Percentiles rank a stretch among this genome's conserved stretches.
phyloP scores from a whole-genome alignment of 176 grass and related monocot genomes.

The Thinopyrum elongatum region DNA sequence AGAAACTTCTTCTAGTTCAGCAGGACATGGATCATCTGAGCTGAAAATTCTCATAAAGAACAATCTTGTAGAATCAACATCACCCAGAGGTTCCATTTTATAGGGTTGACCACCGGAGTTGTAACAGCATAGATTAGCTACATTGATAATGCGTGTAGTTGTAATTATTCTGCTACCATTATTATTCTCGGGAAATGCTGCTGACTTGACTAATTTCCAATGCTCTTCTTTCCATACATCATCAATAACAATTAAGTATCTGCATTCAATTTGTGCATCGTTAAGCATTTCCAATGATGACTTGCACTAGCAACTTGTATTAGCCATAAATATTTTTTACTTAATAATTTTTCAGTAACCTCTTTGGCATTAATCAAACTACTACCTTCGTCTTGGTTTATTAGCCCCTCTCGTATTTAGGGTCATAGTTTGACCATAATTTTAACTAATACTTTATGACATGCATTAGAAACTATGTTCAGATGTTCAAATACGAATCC shows the following conservation, averaged over 20 bases:
- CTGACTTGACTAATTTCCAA: background rate
- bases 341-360: too few relatives aligned
- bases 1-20: background rate
- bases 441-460: too few relatives aligned
- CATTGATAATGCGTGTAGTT: background rate
- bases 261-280: background rate
- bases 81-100: background rate
- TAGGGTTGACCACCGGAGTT: background rate
- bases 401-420: too few relatives aligned
- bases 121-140: background rate
- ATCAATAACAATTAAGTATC: background rate
- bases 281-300: background rate
- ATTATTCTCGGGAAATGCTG: background rate
- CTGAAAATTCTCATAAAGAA: background rate
- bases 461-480: too few relatives aligned
- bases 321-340: too few relatives aligned
- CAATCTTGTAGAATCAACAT: background rate
- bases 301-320: background rate
- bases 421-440: too few relatives aligned
- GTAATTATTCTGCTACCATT: background rate
- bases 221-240: background rate
- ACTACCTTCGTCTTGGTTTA: too few relatives aligned
- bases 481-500: too few relatives aligned
- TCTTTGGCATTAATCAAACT: too few relatives aligned
- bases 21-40: background rate